A percentile compares a stretch with the other conserved stretches of the same genome.
Conservation (phyloP, 2,329 filamentous ascomycete species). For the Aureobasidium subglaciale region DNA sequence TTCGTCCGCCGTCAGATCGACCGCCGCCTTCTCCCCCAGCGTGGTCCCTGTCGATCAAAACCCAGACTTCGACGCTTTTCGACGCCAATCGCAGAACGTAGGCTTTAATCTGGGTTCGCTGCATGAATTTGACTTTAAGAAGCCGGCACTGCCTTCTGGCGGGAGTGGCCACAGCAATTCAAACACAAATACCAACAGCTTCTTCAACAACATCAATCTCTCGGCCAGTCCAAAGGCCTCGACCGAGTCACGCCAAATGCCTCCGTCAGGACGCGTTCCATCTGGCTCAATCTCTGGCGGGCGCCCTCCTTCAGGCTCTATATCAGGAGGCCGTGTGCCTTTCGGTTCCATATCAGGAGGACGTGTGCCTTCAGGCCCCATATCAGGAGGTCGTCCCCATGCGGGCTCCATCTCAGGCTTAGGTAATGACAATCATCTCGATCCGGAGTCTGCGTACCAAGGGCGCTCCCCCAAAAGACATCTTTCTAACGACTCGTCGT, state of each 20-base stretch:
- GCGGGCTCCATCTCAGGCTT: slow-evolving; percentile 7
- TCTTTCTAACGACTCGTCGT: slow-evolving; percentile 38
- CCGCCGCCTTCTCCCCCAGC: slow-evolving; percentile 60
- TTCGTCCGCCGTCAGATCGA: slow-evolving; percentile 63
- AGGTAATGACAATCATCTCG: slow-evolving; percentile 18
- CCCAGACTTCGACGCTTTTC: slow-evolving; percentile 75
- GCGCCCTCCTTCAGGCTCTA: not conserved
- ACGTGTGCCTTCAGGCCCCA: not conserved
- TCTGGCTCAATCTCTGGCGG: not conserved
- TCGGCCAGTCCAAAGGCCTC: not conserved
- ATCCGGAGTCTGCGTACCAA: slow-evolving; percentile 23
- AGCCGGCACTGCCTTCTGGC: slow-evolving; percentile 22
- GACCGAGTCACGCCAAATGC: slow-evolving; percentile 16
- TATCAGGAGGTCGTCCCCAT: no score
- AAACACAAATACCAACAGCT: not conserved
- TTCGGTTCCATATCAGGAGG: not conserved
- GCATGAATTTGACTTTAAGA: slow-evolving; percentile 31
- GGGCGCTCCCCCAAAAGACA: slow-evolving; percentile 42
- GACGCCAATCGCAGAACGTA: slow-evolving; percentile 62
- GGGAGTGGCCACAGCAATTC: not conserved
- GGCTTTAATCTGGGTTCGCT: slow-evolving; percentile 37
- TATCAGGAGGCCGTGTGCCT: not conserved
- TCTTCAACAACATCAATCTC: slow-evolving; percentile 9
- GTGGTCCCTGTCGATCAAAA: slow-evolving; percentile 67
- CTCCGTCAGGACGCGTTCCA: not conserved